These are phyloP conservation scores for Ambrosia artemisiifolia DNA, from an alignment of 129 eudicot genomes.

Conservation along the genomic window DNA sequence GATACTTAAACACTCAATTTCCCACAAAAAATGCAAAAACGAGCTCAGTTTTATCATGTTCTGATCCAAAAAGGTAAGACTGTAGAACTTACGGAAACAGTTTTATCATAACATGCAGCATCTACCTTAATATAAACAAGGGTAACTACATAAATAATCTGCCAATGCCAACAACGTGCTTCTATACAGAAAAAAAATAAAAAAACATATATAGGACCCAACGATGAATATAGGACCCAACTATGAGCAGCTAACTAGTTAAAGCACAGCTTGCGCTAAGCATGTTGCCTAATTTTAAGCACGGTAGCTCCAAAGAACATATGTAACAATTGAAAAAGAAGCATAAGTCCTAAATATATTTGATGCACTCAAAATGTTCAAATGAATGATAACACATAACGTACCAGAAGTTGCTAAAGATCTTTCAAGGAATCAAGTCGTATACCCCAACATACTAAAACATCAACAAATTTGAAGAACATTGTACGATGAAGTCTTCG, in stretches of 20 bases:
- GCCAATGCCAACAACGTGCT: not conserved
- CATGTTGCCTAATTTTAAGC: not conserved
- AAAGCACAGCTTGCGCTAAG: too few relatives aligned
- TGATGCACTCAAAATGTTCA: not conserved
- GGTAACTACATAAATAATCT: not conserved
- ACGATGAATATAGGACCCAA: not conserved
- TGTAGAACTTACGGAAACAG: not conserved
- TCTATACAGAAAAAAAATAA: not conserved
- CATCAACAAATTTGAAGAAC: conserved; percentile 90
- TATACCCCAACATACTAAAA: conserved; percentile 38
- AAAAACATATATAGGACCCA: not conserved
- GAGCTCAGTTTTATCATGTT: not conserved
- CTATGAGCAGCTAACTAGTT: not conserved
- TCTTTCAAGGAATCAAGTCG: not conserved
- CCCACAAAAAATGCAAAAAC: not conserved
- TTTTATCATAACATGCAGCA: not conserved
- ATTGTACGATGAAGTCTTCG: conserved; percentile 83
- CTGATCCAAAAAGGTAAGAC: not conserved
- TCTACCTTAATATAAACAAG: not conserved
- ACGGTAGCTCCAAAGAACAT: not conserved
- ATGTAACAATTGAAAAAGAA: not conserved
- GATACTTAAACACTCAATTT: not conserved
- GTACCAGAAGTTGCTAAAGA: not conserved
- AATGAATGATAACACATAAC: conserved; percentile 3
- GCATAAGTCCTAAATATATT: not conserved